A percentile compares a stretch with the other conserved stretches of the same genome.
Evolutionary conservation across 257 asterid genomes (phyloP).

Genomic region (Solanum chiquidenum): DNA sequence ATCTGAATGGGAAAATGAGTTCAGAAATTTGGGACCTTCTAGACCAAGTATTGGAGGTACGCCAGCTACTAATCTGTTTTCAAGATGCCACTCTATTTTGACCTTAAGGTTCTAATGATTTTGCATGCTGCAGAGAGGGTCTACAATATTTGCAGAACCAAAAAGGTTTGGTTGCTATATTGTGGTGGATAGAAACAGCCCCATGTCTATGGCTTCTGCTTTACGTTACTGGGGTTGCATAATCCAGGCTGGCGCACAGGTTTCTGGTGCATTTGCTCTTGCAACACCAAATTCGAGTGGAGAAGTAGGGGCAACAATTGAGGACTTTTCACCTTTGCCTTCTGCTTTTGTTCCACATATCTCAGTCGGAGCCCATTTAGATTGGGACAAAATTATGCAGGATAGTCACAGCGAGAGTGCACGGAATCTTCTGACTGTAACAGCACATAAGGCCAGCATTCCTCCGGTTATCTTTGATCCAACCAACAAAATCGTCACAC

Average conservation of each 20-base stretch:
- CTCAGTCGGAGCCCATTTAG: conserved; percentile 14
- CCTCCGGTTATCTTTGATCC: conserved; percentile 52
- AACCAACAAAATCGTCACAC: conserved; percentile 52
- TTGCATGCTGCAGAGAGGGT: conserved; percentile 50
- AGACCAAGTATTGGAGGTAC: conserved; percentile 61
- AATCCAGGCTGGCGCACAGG: conserved; percentile 74
- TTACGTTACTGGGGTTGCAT: conserved; percentile 89
- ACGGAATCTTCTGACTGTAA: conserved; percentile 34
- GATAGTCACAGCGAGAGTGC: conserved; percentile 38
- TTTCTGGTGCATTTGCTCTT: conserved; percentile 69
- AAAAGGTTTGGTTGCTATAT: conserved; percentile 64
- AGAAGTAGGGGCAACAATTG: conserved; percentile 14
- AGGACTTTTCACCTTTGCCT: conserved; percentile 54
- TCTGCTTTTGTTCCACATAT: conserved; percentile 50
- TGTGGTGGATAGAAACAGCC: conserved; percentile 53
- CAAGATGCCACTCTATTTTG: background rate
- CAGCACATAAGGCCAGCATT: conserved; percentile 9
- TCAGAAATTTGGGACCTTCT: conserved; percentile 72
- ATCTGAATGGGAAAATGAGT: conserved; percentile 56
- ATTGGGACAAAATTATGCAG: conserved; percentile 52
- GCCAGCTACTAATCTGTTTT: background rate
- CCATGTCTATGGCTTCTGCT: conserved; percentile 45
- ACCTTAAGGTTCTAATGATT: background rate
- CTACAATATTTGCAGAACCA: conserved; percentile 53
- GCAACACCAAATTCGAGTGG: conserved; percentile 15